Evolutionary conservation across 441 rosid species (phyloP), one percentile per base, ranked within the genome.

Genomic region (Syzygium syzygioides): DNA sequence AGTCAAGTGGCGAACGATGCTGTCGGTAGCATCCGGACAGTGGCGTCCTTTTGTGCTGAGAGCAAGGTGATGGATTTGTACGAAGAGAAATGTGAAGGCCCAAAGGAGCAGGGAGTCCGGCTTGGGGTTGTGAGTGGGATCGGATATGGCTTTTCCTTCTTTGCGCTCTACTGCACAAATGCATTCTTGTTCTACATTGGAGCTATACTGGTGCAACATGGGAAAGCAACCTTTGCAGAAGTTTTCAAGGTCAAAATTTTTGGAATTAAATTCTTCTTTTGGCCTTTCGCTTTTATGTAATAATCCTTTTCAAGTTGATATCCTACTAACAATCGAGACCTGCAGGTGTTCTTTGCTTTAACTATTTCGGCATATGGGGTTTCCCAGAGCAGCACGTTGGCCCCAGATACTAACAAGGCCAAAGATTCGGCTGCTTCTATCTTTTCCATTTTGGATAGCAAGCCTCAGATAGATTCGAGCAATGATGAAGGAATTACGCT

Each of bases 41-140:
- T 96, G 28, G 97, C 98, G 9, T 96, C 98, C 15, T 96, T 96
- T 86, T 95, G 98, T 66, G 94, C 98, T 1, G 97, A 96, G 87
- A 90, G 91, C 56, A 94, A 92, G 89, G 96, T 95, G 86, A 94
- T 94, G 94, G 93, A 94, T 54, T 86, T 96, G 90, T 94, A 96
- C 89, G 87, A 92, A 53, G 79, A 91, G 92, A 96, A 96, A 93
- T 96, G 97, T 18, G 85, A 92, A 13, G 95, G 90, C 68, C 97
- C 98, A 6, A 85, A 90, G 88, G 89, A 93, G 88, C 88, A 91
- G 17, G 98, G 96, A 32, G 90, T 92, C 79, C 90, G 92, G 25
- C 90, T 89, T 53, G 97, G 97, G 53, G 56, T 96, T 52, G 88
- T 92, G 5, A 94, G 97, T 66, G 97, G 98, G 50, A 87, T 80